phyloP scores from a whole-genome alignment of 805 yeast genomes.

The Ascoidea rubescens region DNA sequence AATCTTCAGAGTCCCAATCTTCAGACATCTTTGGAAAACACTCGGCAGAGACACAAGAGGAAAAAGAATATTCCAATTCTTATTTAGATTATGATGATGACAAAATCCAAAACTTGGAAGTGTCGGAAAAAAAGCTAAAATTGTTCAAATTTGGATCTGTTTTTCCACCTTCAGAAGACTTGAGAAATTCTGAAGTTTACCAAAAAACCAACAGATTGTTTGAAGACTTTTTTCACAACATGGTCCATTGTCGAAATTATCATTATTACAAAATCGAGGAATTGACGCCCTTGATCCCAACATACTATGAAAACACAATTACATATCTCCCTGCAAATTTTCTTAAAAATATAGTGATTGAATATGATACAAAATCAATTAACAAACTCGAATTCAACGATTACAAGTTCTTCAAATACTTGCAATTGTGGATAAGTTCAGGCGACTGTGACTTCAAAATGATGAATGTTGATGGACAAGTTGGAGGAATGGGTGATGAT shows the following conservation, averaged over 20 bases:
- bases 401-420: background rate
- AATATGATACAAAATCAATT: background rate
- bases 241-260: constrained; percentile 17
- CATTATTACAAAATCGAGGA: constrained; percentile 19
- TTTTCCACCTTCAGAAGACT: background rate
- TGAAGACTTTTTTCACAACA: constrained; percentile 1
- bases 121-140: too few species aligned
- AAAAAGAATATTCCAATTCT: background rate
- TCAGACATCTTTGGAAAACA: too few species aligned
- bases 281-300: constrained; percentile 27
- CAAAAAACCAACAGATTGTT: background rate
- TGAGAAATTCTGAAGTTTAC: constrained; percentile 2
- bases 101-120: too few species aligned
- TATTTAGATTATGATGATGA: background rate
- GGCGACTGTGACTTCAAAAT: background rate
- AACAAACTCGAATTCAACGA: background rate
- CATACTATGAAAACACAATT: constrained; percentile 29
- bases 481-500: background rate
- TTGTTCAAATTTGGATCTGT: background rate
- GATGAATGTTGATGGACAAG: background rate
- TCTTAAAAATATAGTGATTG: background rate
- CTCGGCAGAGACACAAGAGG: background rate
- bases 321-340: background rate
- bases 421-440: background rate
- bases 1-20: background rate